Percentiles rank a stretch among this genome's conserved stretches.
Conservation (phyloP, 495 filamentous ascomycete species). For the Podospora pseudocomata region DNA sequence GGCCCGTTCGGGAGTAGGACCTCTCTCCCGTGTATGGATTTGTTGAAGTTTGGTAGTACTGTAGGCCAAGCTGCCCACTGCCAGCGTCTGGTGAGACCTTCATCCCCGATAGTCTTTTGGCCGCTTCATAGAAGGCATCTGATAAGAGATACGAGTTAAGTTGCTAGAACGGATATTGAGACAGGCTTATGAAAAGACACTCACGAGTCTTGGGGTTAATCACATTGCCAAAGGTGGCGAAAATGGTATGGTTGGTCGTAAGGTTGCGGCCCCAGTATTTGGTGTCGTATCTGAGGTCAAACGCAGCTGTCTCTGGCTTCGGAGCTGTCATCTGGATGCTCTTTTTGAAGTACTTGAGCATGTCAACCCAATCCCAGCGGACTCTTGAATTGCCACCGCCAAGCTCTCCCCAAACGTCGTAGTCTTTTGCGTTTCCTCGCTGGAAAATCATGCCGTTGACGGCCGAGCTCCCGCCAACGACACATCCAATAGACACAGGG, state of each 20-base stretch:
- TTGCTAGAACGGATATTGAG: background rate
- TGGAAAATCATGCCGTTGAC: constrained; percentile 42
- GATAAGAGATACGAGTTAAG: background rate
- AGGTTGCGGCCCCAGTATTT: constrained; percentile 8
- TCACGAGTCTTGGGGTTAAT: background rate
- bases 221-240: constrained; percentile 6
- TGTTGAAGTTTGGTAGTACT: background rate
- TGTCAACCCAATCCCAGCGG: constrained; percentile 56
- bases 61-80: background rate
- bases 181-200: background rate
- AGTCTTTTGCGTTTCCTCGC: constrained; percentile 54
- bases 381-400: constrained; percentile 47
- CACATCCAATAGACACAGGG: constrained; percentile 18
- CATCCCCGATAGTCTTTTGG: constrained; percentile 5
- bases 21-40: constrained; percentile 2
- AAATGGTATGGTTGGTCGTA: constrained; percentile 8
- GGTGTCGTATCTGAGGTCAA: constrained; percentile 15
- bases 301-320: constrained; percentile 25
- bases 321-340: constrained; percentile 23
- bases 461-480: constrained; percentile 39
- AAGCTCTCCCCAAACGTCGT: constrained; percentile 57
- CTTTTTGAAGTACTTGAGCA: constrained; percentile 44
- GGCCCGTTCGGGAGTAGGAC: constrained; percentile 5
- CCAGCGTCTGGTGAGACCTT: constrained; percentile 4
- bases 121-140: background rate